Base-by-base conservation (phyloP, 1,139 yeast genomes). In the Hyphopichia buzzinii region DNA sequence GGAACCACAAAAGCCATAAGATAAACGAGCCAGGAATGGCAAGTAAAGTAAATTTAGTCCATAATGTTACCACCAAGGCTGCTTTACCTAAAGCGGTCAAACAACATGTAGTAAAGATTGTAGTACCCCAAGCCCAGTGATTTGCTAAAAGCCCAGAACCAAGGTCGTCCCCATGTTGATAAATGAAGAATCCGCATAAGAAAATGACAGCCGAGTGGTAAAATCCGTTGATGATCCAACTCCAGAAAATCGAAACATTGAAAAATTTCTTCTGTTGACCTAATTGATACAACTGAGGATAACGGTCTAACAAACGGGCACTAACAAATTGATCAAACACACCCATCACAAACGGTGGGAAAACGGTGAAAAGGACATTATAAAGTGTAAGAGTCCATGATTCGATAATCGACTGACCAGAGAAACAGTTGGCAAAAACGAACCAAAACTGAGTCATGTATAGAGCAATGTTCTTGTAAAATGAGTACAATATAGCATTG, bases 381-480 rank as follows among this genome's bases (percentile, higher is more conserved):
- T 92, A 94, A 47, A 87, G 84, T 0, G 98, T 92, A 55, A 94
- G 79, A 0, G 97, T 88, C 99, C 99, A 94, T 0, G 97, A 90
- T 59, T 94, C 99, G 55, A 85, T 87, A 48, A 94, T 83, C 0
- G 96, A 88, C 62, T 92, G 96, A 17, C 98, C 99, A 17, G 97
- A 88, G 54, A 81, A 94, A 10, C 90, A 94, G 59, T 90, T 92
- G 40, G 81, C 75, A 57, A 92, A 92, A 21, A 90, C 97, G 61
- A 77, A 94, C 98, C 98, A 94, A 62, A 94, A 94, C 63, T 94
- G 98, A 3, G 97, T 88, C 96, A 92, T 87, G 62, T 90, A 92
- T 39, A 94, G 72, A 1, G 96, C 88, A 54, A 92, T 86, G 54
- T 94, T 94, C 64, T 94, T 94, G 77, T 94, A 94, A 51, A 92